Evolutionary conservation across 345 rosid genomes (phyloP).

Genomic region (Turnera subulata): DNA sequence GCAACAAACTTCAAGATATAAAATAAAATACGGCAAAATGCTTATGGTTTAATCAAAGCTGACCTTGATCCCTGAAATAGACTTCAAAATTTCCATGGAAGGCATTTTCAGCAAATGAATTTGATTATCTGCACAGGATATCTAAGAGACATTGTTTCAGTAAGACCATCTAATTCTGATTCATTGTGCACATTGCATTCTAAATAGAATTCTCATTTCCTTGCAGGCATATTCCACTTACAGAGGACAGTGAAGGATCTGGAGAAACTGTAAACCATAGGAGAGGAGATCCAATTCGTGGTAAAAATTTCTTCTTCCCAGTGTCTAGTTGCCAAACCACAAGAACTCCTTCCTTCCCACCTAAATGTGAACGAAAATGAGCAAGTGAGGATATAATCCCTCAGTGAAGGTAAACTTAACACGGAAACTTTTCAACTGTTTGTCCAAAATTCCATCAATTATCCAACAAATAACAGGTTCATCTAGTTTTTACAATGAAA

Average conservation of each 20-base stretch:
- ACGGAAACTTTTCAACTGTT: too few species aligned
- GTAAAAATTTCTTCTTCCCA: constrained; percentile 91
- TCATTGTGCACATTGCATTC: neutral
- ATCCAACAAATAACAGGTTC: too few species aligned
- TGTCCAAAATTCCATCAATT: neutral
- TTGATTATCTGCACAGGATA: constrained; percentile 96
- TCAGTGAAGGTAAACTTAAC: too few species aligned
- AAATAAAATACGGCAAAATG: neutral
- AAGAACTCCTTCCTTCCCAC: constrained; percentile 97
- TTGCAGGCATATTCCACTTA: constrained; percentile 31
- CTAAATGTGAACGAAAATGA: constrained; percentile 32
- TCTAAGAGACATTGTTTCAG: constrained; percentile 46
- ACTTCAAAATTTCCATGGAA: constrained; percentile 74
- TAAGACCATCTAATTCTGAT: constrained; percentile 5
- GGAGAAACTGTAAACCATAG: constrained; percentile 64
- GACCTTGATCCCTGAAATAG: constrained; percentile 94
- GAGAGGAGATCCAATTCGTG: constrained; percentile 92
- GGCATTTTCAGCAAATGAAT: constrained; percentile 87
- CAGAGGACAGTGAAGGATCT: constrained; percentile 83
- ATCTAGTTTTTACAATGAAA: too few species aligned
- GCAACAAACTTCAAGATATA: neutral
- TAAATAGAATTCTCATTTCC: neutral
- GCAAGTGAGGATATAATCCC: neutral
- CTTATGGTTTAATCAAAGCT: constrained; percentile 15
- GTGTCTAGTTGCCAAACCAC: constrained; percentile 98